phyloP scores from a whole-genome alignment of 2,329 filamentous ascomycete genomes.

The Emmonsia crescens region DNA sequence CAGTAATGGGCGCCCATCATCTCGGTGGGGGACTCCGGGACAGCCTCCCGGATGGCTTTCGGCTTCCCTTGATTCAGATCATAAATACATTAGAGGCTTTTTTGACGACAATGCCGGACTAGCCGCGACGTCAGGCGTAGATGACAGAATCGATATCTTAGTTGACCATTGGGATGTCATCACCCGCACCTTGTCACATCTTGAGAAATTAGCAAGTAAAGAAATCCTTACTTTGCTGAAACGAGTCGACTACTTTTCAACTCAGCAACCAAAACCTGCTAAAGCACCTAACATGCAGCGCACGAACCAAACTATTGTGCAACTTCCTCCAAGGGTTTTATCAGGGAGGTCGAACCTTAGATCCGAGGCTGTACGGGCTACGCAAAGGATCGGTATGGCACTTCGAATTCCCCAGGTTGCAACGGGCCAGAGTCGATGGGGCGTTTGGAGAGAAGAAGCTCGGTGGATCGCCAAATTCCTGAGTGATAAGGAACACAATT shows the following conservation, averaged over 20 bases:
- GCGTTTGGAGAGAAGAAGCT: constrained; percentile 51
- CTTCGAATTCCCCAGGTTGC: constrained; percentile 47
- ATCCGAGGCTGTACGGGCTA: constrained; percentile 37
- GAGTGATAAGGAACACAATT: constrained; percentile 46
- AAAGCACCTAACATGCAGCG: constrained; percentile 39
- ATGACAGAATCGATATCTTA: constrained; percentile 45
- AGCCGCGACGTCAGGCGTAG: constrained; percentile 38
- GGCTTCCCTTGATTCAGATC: constrained; percentile 33
- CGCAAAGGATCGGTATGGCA: constrained; percentile 42
- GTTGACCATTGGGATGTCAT: constrained; percentile 52
- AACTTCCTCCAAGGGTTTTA: constrained; percentile 41
- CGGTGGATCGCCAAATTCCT: constrained; percentile 46
- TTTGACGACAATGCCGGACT: constrained; percentile 34
- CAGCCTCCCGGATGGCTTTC: constrained; percentile 25
- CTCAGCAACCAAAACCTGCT: constrained; percentile 32
- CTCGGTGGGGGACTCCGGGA: constrained; percentile 25
- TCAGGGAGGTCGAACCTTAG: constrained; percentile 35
- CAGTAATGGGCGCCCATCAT: constrained; percentile 24
- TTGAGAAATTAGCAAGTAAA: constrained; percentile 42
- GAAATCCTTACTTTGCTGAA: constrained; percentile 43
- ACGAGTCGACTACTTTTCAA: constrained; percentile 33
- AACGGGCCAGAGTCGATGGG: constrained; percentile 49
- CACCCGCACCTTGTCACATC: constrained; percentile 42
- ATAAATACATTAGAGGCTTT: constrained; percentile 27
- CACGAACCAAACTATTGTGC: constrained; percentile 38